These are phyloP conservation scores for Barnettozyma sp. DNA, from an alignment of 805 yeast genomes.

Conservation along the genomic window DNA sequence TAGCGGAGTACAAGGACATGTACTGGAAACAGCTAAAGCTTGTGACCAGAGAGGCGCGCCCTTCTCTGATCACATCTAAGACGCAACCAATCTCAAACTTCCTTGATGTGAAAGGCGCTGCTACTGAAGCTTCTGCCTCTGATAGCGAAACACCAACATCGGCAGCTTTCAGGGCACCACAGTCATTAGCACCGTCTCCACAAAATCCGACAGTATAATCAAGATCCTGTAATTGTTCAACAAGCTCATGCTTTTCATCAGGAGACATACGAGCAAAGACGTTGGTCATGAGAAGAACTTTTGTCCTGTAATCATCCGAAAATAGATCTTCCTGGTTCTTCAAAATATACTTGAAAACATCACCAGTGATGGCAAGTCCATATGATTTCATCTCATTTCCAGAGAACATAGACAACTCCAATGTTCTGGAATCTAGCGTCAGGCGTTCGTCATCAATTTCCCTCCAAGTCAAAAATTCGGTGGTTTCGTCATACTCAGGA, in stretches of 20 bases:
- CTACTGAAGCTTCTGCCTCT: slow-evolving; percentile 98
- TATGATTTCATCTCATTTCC: slow-evolving; percentile 33
- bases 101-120: slow-evolving; percentile 95
- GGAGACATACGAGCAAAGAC: slow-evolving; percentile 98
- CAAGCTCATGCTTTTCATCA: slow-evolving; percentile 95
- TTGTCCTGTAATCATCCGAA: slow-evolving; percentile 38
- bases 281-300: slow-evolving; percentile 61
- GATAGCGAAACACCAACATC: slow-evolving; percentile 94
- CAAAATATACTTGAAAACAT: slow-evolving; percentile 72
- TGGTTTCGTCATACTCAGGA: slow-evolving; percentile 45
- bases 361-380: slow-evolving; percentile 86
- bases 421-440: slow-evolving; percentile 56
- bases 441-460: slow-evolving; percentile 54
- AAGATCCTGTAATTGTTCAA: slow-evolving; percentile 72
- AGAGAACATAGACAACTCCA: slow-evolving; percentile 38
- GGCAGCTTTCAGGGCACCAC: slow-evolving; percentile 97
- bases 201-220: slow-evolving; percentile 96
- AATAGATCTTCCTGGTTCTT: slow-evolving; percentile 28
- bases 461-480: slow-evolving; percentile 42
- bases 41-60: slow-evolving; percentile 90
- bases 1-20: slow-evolving; percentile 95
- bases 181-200: slow-evolving; percentile 99
- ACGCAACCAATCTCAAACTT: slow-evolving; percentile 90
- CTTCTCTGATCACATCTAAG: slow-evolving; percentile 84
- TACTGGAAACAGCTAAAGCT: slow-evolving; percentile 95